These are phyloP conservation scores for Xerophyta viscosa DNA, from an alignment of 106 monocot species.

Conservation along the genomic window DNA sequence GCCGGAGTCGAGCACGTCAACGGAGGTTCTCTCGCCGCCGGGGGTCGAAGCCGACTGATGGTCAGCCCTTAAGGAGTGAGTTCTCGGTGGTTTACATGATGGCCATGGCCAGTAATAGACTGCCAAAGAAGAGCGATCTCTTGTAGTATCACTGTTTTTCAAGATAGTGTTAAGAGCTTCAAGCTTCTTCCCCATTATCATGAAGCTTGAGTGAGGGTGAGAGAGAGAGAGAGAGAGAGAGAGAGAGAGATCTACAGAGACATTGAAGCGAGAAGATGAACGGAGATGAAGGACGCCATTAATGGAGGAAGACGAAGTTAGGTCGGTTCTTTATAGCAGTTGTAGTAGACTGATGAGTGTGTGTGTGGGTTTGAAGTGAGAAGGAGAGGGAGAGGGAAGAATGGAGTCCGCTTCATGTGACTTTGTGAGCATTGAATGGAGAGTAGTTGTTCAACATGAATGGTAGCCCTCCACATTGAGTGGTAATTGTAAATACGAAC, in stretches of 20 bases:
- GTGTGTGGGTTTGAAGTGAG: no score
- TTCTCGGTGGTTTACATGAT: conserved; percentile 36
- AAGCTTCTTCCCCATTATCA: conserved; percentile 14
- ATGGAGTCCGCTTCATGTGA: no score
- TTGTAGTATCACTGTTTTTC: no score
- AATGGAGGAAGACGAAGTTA: not conserved
- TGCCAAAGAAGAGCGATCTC: not conserved
- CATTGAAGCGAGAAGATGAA: not conserved
- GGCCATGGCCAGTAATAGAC: conserved; percentile 22
- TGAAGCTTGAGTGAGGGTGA: no score
- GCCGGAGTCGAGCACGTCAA: not conserved
- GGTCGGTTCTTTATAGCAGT: no score
- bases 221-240: no score
- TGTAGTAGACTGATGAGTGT: no score
- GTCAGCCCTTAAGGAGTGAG: conserved; percentile 12
- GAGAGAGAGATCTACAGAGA: not conserved
- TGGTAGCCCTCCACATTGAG: not conserved
- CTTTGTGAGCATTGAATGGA: conserved; percentile 4
- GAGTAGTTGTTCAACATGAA: not conserved
- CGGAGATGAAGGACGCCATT: not conserved
- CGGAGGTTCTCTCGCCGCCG: no score
- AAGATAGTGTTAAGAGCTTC: no score
- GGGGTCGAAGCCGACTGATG: no score
- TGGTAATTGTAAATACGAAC: no score
- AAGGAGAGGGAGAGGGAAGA: not conserved